Conservation (phyloP, 352 stramenopile genomes). For the Phytophthora niederhauseri region DNA sequence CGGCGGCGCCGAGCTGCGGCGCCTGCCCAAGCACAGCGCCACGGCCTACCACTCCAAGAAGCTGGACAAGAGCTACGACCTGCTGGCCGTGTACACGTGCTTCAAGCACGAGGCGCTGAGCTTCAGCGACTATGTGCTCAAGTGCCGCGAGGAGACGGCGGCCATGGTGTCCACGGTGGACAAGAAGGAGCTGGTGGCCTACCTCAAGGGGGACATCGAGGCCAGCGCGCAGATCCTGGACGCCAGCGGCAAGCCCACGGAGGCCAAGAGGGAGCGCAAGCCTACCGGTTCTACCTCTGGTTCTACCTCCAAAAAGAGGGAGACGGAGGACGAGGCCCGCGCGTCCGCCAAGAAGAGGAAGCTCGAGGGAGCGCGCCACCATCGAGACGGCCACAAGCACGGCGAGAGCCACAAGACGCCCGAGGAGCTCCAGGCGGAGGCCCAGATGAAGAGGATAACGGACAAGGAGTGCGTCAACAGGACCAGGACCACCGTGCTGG, state of each 20-base stretch:
- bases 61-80: slow-evolving; percentile 83
- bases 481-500: slow-evolving; percentile 77
- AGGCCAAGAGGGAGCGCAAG: slow-evolving; percentile 13
- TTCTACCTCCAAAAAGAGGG: slow-evolving; percentile 18
- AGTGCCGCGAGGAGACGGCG: slow-evolving; percentile 78
- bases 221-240: slow-evolving; percentile 71
- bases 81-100: slow-evolving; percentile 83
- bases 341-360: slow-evolving; percentile 51
- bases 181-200: slow-evolving; percentile 89
- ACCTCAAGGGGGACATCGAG: slow-evolving; percentile 86
- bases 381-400: slow-evolving; percentile 34
- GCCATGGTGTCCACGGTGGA: slow-evolving; percentile 87
- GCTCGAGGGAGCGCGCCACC: slow-evolving; percentile 19
- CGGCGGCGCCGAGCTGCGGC: slow-evolving; percentile 47
- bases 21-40: slow-evolving; percentile 68
- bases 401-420: slow-evolving; percentile 39
- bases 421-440: slow-evolving; percentile 45
- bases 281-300: background rate
- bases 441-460: slow-evolving; percentile 63
- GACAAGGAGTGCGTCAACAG: slow-evolving; percentile 72
- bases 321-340: slow-evolving; percentile 24
- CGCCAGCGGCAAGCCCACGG: slow-evolving; percentile 20
- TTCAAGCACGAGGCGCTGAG: slow-evolving; percentile 72
- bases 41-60: slow-evolving; percentile 88
- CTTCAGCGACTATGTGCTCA: slow-evolving; percentile 87